Conservation (phyloP, 2,329 filamentous ascomycete species). For the Metarhizium humberi region DNA sequence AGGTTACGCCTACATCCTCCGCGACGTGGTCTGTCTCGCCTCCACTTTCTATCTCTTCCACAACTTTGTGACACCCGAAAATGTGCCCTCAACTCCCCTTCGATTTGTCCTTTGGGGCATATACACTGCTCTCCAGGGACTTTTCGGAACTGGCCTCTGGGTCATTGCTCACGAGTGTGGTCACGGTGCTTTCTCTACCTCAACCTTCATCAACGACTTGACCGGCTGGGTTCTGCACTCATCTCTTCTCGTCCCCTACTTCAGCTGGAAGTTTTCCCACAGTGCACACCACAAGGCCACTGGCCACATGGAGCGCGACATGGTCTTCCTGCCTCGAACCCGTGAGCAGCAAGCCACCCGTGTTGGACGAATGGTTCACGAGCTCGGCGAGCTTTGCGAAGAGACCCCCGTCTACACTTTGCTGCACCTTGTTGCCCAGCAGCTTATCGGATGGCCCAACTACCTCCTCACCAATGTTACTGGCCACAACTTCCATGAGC, state of each 20-base stretch:
- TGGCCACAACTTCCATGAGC: conserved; percentile 89
- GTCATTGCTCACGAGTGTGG: conserved; percentile 97
- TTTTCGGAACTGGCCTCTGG: conserved; percentile 92
- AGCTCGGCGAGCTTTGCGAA: conserved; percentile 82
- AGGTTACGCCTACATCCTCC: conserved; percentile 73
- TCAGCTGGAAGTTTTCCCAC: conserved; percentile 99
- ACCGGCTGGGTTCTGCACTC: conserved; percentile 92
- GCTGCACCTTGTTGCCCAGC: conserved; percentile 66
- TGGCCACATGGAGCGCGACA: conserved; percentile 92
- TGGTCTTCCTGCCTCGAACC: conserved; percentile 97
- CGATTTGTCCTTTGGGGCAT: conserved; percentile 56
- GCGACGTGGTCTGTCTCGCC: conserved; percentile 65
- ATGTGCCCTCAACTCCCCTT: conserved; percentile 58
- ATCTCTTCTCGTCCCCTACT: conserved; percentile 84
- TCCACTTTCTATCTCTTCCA: conserved; percentile 81
- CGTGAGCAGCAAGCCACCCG: conserved; percentile 71
- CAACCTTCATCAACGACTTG: conserved; percentile 79
- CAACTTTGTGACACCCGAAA: conserved; percentile 80
- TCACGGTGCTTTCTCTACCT: conserved; percentile 93
- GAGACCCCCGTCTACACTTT: conserved; percentile 85
- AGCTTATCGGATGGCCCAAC: conserved; percentile 86
- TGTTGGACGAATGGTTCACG: conserved; percentile 65
- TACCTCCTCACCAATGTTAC: conserved; percentile 91
- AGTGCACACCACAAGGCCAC: conserved; percentile 99
- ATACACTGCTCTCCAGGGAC: conserved; percentile 76